Evolutionary conservation across 768 basidiomycete genomes (phyloP), one percentile per base, ranked within the genome.

Genomic region (Boletus huronensis): DNA sequence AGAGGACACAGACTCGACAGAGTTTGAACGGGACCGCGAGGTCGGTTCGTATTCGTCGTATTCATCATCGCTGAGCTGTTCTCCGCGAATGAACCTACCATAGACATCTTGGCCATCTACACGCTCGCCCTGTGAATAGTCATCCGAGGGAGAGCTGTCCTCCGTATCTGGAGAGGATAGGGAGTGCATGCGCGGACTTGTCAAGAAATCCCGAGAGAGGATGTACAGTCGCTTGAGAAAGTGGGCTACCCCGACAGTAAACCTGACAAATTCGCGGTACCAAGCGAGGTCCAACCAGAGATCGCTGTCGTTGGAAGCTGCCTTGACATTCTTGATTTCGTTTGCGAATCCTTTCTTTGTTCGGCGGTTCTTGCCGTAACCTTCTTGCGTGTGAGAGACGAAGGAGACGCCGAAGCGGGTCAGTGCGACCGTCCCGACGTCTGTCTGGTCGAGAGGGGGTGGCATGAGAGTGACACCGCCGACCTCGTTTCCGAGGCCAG

Each of bases 401-500:
- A 66, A 71, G n/a, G 69, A 64, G n/a, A 81, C 72, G 11, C 79
- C 81, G 9, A 63, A 62, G 7, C 75, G 73, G 46, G 69, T 71
- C 31, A 83, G 65, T 44, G 76, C 68, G 13, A 79, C 70, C 3
- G 68, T 66, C 5, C 74, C 66, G 46, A 62, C 70, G 26, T 70
- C 67, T 54, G 58, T 46, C 31, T 59, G 57, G 36, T 47, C 52
- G 36, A 49, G 43, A 21, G 53, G 17, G 7, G 61, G 29, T 3
- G 58, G 45, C 47, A 51, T 58, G 34, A 72, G 46, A 13, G 70
- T 59, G 46, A 90, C 75, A 5, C 78, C 73, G 7, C 82, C 82
- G 13, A 90, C 83, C 67, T 91, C 88, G 61, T 90, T 89, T 1
- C 84, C 83, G 65, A 87, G 78, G 3, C 89, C 89, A 23, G 82